A percentile compares a stretch with the other conserved stretches of the same genome.
Conservation (phyloP, 148 eudicot species). For the Selenicereus undatus region DNA sequence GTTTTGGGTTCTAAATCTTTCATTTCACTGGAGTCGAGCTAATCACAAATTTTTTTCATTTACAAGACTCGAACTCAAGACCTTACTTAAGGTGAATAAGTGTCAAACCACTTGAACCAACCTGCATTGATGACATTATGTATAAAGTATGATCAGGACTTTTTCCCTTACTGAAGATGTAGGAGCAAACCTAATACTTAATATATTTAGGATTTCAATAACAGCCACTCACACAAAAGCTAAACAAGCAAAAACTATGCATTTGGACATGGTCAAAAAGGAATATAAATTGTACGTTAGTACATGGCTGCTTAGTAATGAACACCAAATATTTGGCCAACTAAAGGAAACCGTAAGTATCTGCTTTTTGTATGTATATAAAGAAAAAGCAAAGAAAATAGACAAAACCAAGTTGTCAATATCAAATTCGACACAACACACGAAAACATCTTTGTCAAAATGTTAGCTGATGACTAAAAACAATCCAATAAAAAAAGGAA, state of each 20-base stretch:
- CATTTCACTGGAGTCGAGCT: no score
- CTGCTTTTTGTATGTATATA: neutral
- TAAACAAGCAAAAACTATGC: neutral
- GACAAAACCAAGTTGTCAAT: conserved; percentile 4
- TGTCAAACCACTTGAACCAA: no score
- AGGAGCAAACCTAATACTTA: no score
- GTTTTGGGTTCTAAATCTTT: no score
- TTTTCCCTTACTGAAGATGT: neutral
- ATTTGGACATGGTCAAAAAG: neutral
- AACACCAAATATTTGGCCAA: neutral
- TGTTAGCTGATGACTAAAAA: conserved; percentile 26
- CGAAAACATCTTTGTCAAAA: conserved; percentile 25
- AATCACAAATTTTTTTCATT: no score
- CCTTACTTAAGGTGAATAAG: no score
- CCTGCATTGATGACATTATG: no score
- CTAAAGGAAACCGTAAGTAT: neutral
- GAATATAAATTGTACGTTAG: neutral
- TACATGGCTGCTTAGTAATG: neutral
- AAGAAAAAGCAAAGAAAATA: neutral
- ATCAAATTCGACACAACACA: conserved; percentile 1
- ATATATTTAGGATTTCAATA: no score
- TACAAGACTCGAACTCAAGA: no score
- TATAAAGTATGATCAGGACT: no score
- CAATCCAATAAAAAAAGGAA: neutral
- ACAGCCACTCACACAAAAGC: no score